These are phyloP conservation scores for Ceratobasidium sp. DNA, from an alignment of 1,284 basidiomycete species.

Conservation along the genomic window DNA sequence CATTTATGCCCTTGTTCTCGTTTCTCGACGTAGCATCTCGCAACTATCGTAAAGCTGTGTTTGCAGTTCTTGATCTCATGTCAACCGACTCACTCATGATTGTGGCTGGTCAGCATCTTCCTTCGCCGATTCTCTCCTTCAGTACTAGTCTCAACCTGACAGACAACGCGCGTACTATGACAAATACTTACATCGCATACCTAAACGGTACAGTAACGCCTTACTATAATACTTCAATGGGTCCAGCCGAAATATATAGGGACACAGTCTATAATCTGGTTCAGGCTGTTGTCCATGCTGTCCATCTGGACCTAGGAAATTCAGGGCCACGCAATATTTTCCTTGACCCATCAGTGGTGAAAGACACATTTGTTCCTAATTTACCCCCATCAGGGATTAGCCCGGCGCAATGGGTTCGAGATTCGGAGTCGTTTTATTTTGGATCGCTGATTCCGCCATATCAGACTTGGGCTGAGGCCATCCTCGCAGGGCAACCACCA, in stretches of 20 bases:
- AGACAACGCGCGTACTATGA: neutral
- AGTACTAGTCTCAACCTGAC: neutral
- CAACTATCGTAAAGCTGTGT: conserved; percentile 27
- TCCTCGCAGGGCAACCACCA: conserved; percentile 13
- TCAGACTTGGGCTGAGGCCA: conserved; percentile 18
- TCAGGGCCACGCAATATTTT: neutral
- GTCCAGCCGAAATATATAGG: neutral
- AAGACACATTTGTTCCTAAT: neutral
- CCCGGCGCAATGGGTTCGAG: neutral
- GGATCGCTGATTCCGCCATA: neutral
- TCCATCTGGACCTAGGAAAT: conserved; percentile 9
- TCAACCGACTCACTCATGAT: conserved; percentile 20
- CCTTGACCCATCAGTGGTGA: neutral
- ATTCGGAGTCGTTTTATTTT: conserved; percentile 10
- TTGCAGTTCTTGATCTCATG: conserved; percentile 32
- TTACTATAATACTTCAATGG: neutral
- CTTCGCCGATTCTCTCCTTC: neutral
- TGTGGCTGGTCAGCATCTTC: neutral
- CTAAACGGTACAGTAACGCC: neutral
- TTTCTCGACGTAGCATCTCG: neutral
- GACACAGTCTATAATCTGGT: neutral
- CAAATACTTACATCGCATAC: neutral
- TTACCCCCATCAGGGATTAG: neutral
- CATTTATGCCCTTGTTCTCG: neutral
- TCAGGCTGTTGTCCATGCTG: neutral